These are phyloP conservation scores for Podospora australis DNA, from an alignment of 495 filamentous ascomycete genomes.

Conservation along the genomic window DNA sequence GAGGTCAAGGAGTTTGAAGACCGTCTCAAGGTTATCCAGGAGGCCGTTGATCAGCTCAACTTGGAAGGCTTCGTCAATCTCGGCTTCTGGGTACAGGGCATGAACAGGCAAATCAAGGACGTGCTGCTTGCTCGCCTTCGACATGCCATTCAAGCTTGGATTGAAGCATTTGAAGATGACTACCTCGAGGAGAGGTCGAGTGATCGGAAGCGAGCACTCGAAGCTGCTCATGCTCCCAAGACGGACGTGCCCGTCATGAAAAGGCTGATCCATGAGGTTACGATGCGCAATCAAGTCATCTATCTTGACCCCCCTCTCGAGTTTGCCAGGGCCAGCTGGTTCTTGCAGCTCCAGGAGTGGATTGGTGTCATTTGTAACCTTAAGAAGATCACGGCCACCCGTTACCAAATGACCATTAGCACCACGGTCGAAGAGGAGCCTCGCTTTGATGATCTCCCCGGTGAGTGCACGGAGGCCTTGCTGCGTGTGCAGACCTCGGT, in stretches of 20 bases:
- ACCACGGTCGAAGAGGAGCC: conserved; percentile 57
- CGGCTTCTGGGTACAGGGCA: conserved; percentile 73
- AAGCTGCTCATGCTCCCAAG: conserved; percentile 29
- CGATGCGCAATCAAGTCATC: conserved; percentile 94
- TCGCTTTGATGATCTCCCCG: conserved; percentile 81
- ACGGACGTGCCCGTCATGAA: conserved; percentile 52
- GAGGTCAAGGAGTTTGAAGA: conserved; percentile 66
- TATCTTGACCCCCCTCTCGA: conserved; percentile 90
- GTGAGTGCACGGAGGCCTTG: conserved; percentile 68
- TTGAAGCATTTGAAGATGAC: conserved; percentile 67
- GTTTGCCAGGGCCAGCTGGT: conserved; percentile 89
- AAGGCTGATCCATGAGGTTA: conserved; percentile 78
- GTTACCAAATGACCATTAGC: conserved; percentile 81
- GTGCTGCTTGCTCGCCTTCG: conserved; percentile 71
- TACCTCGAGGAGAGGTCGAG: conserved; percentile 42
- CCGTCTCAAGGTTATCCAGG: conserved; percentile 78
- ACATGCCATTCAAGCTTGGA: conserved; percentile 78
- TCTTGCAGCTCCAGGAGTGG: conserved; percentile 87
- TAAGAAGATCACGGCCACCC: conserved; percentile 84
- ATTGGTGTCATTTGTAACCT: conserved; percentile 87
- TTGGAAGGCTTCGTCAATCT: conserved; percentile 93
- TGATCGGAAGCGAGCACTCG: conserved; percentile 39
- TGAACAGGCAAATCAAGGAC: conserved; percentile 76
- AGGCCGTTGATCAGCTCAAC: conserved; percentile 87
- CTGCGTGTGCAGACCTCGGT: conserved; percentile 71